A percentile compares a stretch with the other conserved stretches of the same genome.
Conservation (phyloP, 257 asterid species). For the Primulina eburnea region DNA sequence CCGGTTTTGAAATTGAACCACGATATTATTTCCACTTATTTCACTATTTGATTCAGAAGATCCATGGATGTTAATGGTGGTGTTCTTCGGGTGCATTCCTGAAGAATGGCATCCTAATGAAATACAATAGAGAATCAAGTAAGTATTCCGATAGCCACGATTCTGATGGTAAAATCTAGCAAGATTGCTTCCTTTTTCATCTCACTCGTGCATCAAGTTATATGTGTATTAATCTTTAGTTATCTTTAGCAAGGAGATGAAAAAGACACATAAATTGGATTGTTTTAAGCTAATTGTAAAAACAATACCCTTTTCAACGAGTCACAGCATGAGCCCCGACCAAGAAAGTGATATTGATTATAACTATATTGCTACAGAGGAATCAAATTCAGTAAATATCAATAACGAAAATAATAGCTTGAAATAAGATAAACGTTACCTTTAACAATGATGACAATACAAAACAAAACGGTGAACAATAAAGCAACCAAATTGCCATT, state of each 20-base stretch:
- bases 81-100: constrained; percentile 24
- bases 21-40: constrained; percentile 4
- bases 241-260: background rate
- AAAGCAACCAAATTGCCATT: constrained; percentile 58
- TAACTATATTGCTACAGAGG: no score
- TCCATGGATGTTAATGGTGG: constrained; percentile 12
- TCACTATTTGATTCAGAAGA: constrained; percentile 15
- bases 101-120: constrained; percentile 34
- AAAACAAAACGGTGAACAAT: constrained; percentile 66
- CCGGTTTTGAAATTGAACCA: constrained; percentile 10
- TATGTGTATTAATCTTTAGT: background rate
- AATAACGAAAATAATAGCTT: background rate
- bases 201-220: background rate
- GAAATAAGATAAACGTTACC: constrained; percentile 37
- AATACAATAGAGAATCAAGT: background rate
- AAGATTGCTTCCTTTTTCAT: background rate
- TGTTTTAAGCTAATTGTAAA: background rate
- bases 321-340: no score
- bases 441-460: constrained; percentile 57
- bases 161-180: background rate
- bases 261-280: background rate
- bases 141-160: background rate
- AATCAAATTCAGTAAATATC: background rate
- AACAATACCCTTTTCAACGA: no score
- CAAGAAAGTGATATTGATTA: no score